phyloP scores from a whole-genome alignment of 176 grass and related monocot species.

The Panicum miliaceum region DNA sequence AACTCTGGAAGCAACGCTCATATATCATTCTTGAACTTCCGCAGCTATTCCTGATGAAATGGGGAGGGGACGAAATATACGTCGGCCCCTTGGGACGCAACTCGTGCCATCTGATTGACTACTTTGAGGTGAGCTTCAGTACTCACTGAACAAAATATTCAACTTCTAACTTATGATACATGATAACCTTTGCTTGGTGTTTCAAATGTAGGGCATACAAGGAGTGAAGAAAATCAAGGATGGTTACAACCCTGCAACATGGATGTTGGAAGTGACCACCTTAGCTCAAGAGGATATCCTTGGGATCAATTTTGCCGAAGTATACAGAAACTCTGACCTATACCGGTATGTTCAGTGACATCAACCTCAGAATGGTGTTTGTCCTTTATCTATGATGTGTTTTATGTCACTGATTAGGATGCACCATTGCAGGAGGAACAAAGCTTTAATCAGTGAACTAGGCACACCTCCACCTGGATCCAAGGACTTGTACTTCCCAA shows the following conservation, averaged over 20 bases:
- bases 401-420: conserved; percentile 28
- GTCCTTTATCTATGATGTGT: neutral
- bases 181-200: conserved; percentile 18
- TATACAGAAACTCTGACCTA: conserved; percentile 74
- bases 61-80: conserved; percentile 91
- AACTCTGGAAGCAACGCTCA: conserved; percentile 31
- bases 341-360: conserved; percentile 57
- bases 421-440: conserved; percentile 74
- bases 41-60: conserved; percentile 96
- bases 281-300: conserved; percentile 79
- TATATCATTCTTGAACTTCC: conserved; percentile 36
- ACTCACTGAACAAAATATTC: conserved; percentile 11
- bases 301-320: conserved; percentile 71
- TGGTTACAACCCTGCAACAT: conserved; percentile 91
- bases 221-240: conserved; percentile 91
- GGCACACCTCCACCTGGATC: conserved; percentile 73
- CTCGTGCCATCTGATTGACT: conserved; percentile 76
- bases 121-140: conserved; percentile 78
- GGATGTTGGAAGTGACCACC: conserved; percentile 89
- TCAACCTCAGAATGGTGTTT: neutral
- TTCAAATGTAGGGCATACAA: conserved; percentile 64
- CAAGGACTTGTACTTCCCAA: conserved; percentile 73
- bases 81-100: conserved; percentile 79
- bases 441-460: conserved; percentile 77
- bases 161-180: conserved; percentile 18